phyloP scores from a whole-genome alignment of 2,329 filamentous ascomycete species.

The Pseudogymnoascus sp. region DNA sequence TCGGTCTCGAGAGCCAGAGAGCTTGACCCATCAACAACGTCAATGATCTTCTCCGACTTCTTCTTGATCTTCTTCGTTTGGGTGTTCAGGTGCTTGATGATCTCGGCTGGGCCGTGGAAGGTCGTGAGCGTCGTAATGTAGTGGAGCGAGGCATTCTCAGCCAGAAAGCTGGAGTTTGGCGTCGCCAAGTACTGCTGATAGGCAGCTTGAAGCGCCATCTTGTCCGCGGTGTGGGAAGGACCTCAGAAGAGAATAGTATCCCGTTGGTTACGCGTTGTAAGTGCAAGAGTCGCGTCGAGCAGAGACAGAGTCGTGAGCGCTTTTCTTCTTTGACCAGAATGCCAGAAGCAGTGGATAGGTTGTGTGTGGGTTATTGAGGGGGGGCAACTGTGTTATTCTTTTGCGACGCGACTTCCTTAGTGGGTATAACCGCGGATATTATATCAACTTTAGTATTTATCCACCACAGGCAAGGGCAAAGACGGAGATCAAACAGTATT shows the following conservation, averaged over 20 bases:
- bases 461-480: not conserved
- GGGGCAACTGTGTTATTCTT: not conserved
- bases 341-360: not conserved
- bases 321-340: conserved; percentile 4
- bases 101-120: conserved; percentile 61
- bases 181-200: conserved; percentile 68
- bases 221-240: conserved; percentile 11
- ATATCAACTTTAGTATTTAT: conserved; percentile 6
- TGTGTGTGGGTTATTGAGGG: not conserved
- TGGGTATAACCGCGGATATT: conserved; percentile 4
- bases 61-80: conserved; percentile 71
- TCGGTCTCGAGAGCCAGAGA: conserved; percentile 71
- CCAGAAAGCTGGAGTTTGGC: conserved; percentile 56
- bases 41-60: conserved; percentile 71
- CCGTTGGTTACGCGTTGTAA: not conserved
- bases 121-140: conserved; percentile 85
- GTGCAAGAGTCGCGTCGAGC: not conserved
- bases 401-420: conserved; percentile 3
- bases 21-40: conserved; percentile 62
- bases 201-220: conserved; percentile 43
- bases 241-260: conserved; percentile 1
- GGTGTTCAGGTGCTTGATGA: conserved; percentile 72
- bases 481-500: conserved; percentile 1
- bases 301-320: not conserved
- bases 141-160: conserved; percentile 62